Percentiles rank a stretch among this genome's conserved stretches.
These are phyloP conservation scores for Larix kaempferi DNA, from an alignment of 75 land plant species.

Conservation along the genomic window DNA sequence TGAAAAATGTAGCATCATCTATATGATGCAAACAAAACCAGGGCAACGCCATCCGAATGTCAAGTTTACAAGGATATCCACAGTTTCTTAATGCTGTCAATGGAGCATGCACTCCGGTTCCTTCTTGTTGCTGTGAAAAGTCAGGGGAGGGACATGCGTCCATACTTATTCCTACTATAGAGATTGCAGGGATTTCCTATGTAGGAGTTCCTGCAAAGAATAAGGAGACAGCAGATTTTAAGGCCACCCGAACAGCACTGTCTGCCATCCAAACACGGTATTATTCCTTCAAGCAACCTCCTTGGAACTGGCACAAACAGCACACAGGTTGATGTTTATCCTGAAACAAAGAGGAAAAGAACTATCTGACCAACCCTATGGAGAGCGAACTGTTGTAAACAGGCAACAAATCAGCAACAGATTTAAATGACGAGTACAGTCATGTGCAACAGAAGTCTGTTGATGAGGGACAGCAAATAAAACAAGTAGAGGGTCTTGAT, in stretches of 20 bases:
- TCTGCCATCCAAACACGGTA: slow-evolving; percentile 50
- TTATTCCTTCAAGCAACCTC: neutral
- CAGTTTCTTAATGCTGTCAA: no score
- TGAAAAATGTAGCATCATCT: no score
- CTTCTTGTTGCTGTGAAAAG: slow-evolving; percentile 44
- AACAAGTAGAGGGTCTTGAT: neutral
- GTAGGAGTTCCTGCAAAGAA: slow-evolving; percentile 69
- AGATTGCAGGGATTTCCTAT: slow-evolving; percentile 68
- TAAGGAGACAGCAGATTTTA: slow-evolving; percentile 81
- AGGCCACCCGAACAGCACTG: slow-evolving; percentile 83
- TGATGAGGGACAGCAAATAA: neutral
- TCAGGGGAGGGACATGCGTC: slow-evolving; percentile 21
- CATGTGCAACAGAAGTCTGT: neutral
- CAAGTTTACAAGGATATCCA: no score
- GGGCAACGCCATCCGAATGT: no score
- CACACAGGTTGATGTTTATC: slow-evolving; percentile 27
- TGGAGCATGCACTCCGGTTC: slow-evolving; percentile 75
- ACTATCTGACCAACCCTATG: slow-evolving; percentile 11
- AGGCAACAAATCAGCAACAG: neutral
- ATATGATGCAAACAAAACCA: no score
- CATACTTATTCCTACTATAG: slow-evolving; percentile 46
- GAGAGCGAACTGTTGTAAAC: neutral
- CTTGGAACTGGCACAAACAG: neutral
- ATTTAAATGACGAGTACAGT: neutral
- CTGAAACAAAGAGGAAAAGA: slow-evolving; percentile 25